phyloP scores from a whole-genome alignment of 208 protist genomes.

The Wallacemonas sp. region DNA sequence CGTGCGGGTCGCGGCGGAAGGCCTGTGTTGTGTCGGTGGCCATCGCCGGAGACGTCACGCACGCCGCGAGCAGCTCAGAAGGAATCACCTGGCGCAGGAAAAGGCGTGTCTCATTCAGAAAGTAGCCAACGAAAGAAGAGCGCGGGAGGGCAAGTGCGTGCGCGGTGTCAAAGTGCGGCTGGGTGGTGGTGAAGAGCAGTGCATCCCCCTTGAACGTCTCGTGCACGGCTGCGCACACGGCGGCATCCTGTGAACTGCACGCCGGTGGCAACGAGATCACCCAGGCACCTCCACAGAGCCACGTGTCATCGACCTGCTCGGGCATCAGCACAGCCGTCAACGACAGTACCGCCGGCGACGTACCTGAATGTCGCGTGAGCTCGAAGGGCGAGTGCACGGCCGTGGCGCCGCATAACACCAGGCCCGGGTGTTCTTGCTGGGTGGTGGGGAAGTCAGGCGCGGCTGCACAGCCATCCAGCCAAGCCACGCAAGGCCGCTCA shows the following conservation, averaged over 20 bases:
- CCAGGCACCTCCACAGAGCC: conserved; percentile 61
- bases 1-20: not conserved
- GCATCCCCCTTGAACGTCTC: conserved; percentile 12
- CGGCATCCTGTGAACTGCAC: not conserved
- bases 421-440: conserved; percentile 5
- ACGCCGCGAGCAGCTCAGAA: conserved; percentile 42
- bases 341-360: conserved; percentile 8
- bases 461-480: conserved; percentile 22
- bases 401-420: conserved; percentile 2
- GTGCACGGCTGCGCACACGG: conserved; percentile 14
- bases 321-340: conserved; percentile 29
- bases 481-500: conserved; percentile 23
- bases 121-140: conserved; percentile 49
- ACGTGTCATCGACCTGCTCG: conserved; percentile 36
- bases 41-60: conserved; percentile 13
- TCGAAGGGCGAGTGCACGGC: conserved; percentile 15
- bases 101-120: conserved; percentile 25
- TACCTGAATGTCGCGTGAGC: conserved; percentile 8
- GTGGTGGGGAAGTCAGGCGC: conserved; percentile 22
- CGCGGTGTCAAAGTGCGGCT: conserved; percentile 25
- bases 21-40: not conserved
- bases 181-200: conserved; percentile 38
- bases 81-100: conserved; percentile 57
- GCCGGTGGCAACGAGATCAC: conserved; percentile 17
- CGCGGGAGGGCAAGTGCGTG: conserved; percentile 33